Conservation (phyloP, 192 early-diverging fungal species). For the Gamsiella multidivaricata region DNA sequence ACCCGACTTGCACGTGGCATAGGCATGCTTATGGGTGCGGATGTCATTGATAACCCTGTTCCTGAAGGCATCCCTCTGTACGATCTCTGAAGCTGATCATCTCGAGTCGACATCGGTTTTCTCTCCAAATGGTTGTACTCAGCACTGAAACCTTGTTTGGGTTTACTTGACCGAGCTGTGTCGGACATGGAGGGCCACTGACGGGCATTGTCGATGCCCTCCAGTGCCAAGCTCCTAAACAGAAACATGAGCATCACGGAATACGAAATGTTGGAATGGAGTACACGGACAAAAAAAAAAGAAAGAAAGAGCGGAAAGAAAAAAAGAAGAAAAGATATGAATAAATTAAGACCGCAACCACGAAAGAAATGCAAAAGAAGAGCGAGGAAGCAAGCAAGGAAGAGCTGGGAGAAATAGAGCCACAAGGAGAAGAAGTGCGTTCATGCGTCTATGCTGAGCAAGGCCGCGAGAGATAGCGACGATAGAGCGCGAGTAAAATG, state of each 20-base stretch:
- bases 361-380: background rate
- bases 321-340: too few species aligned
- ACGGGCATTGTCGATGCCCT: conserved; percentile 39
- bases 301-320: background rate
- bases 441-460: background rate
- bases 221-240: conserved; percentile 39
- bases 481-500: background rate
- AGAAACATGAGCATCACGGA: background rate
- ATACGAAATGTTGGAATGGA: background rate
- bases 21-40: background rate
- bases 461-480: background rate
- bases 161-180: background rate
- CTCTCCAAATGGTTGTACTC: background rate
- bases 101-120: background rate
- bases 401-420: conserved; percentile 3
- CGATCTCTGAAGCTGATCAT: too few species aligned
- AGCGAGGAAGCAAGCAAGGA: conserved; percentile 10
- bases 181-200: conserved; percentile 40
- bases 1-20: conserved; percentile 24
- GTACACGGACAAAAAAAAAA: background rate
- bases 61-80: background rate
- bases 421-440: conserved; percentile 3
- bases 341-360: too few species aligned
- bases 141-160: background rate
- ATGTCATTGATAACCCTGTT: conserved; percentile 3